Percentiles rank a stretch among this genome's conserved stretches.
These are phyloP conservation scores for Boeremia lycopersici DNA, from an alignment of 2,329 filamentous ascomycete genomes.

Conservation along the genomic window DNA sequence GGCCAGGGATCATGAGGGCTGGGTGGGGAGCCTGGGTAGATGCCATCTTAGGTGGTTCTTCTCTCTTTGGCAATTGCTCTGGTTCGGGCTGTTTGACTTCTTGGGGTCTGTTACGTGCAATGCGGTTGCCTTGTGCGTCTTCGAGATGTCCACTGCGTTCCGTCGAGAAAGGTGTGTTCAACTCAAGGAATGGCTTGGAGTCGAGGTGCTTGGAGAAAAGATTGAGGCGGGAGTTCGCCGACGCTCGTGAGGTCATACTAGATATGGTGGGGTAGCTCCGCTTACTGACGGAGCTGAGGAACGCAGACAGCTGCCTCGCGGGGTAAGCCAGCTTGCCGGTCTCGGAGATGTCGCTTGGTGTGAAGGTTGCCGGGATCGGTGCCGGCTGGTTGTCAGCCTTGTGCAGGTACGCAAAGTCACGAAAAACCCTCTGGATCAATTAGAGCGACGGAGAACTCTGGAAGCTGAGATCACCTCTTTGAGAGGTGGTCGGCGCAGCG, in stretches of 20 bases:
- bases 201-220: slow-evolving; percentile 68
- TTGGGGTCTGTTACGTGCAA: slow-evolving; percentile 13
- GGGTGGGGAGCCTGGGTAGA: slow-evolving; percentile 65
- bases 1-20: slow-evolving; percentile 91
- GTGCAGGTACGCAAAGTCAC: slow-evolving; percentile 1
- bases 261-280: slow-evolving; percentile 37
- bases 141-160: slow-evolving; percentile 59
- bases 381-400: slow-evolving; percentile 17
- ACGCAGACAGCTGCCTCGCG: slow-evolving; percentile 22
- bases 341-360: slow-evolving; percentile 26
- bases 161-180: slow-evolving; percentile 69
- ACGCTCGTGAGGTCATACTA: slow-evolving; percentile 46
- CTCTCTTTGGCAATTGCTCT: slow-evolving; percentile 14
- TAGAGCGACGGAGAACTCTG: background rate
- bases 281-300: slow-evolving; percentile 19
- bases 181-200: slow-evolving; percentile 60
- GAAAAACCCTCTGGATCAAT: background rate
- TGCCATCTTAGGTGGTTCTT: slow-evolving; percentile 50
- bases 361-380: slow-evolving; percentile 8
- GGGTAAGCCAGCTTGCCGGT: slow-evolving; percentile 46
- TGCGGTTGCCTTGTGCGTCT: slow-evolving; percentile 58
- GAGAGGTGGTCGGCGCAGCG: background rate
- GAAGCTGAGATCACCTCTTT: background rate
- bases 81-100: slow-evolving; percentile 19
- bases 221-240: slow-evolving; percentile 58